Evolutionary conservation across 2,329 filamentous ascomycete genomes (phyloP), one percentile per base, ranked within the genome.

Genomic region (Aspergillus unguis): DNA sequence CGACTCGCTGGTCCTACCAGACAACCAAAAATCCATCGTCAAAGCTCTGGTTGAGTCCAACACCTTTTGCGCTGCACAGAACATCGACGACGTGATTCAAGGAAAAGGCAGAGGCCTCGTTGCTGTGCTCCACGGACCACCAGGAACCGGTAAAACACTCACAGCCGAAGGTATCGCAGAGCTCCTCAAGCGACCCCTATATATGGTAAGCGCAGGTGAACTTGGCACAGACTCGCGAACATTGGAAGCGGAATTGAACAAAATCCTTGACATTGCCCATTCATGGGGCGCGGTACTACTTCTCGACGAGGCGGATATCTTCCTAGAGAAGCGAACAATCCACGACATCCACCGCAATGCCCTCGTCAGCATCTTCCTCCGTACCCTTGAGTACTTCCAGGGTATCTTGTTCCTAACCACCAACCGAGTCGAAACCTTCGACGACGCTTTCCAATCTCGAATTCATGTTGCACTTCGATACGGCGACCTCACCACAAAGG

Each of bases 371-470:
- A 90, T 95, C 63, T 96, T 96, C 77, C 76, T 96, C 2, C 85
- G 90, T 0, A 79, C 92, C 52, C 78, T 96, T 0, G 92, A 96
- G 71, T 96, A 95, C 69, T 95, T 95, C 73, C 88, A 95, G 65
- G 91, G 91, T 3, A 95, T 95, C 48, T 71, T 95, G 4, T 95
- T 96, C 75, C 72, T 96, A 27, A 96, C 91, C 0, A 95, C 91
- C 2, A 95, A 95, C 67, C 84, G 90, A 1, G 89, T 95, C 1
- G 74, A 86, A 75, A 92, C 88, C 0, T 95, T 96, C 63, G 91
- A 96, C 62, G 89, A 94, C 56, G 91, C 91, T 0, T 95, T 95
- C 77, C 88, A 94, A 66, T 89, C 85, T 7, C 84, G 91, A 26
- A 95, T 95, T 56, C 90, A 95, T 68, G 86, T 95, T 62, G 88